Percentiles rank a stretch among this genome's conserved stretches.
phyloP scores from a whole-genome alignment of 768 basidiomycete genomes.

The Paxillus involutus region DNA sequence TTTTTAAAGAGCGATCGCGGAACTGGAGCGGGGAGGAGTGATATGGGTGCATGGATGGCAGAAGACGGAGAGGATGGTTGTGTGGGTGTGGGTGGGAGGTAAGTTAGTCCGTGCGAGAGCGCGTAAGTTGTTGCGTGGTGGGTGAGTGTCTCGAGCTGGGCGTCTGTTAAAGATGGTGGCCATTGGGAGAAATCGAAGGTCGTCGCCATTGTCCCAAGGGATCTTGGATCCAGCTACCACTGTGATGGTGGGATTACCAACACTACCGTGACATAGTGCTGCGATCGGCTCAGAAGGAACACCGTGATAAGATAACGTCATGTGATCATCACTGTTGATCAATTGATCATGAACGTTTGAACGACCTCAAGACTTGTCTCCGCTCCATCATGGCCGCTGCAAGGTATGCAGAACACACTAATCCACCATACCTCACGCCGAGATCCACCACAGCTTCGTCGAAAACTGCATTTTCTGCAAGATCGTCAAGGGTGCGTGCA shows the following conservation, averaged over 20 bases:
- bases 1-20: conserved; percentile 69
- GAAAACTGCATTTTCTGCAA: conserved; percentile 89
- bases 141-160: conserved; percentile 59
- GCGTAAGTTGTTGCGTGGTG: conserved; percentile 78
- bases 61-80: conserved; percentile 57
- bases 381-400: conserved; percentile 14
- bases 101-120: conserved; percentile 81
- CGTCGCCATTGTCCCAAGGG: conserved; percentile 13
- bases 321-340: not conserved
- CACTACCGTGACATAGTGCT: too few relatives aligned
- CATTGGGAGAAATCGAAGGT: conserved; percentile 57
- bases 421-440: not conserved
- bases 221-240: not conserved
- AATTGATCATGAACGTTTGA: not conserved
- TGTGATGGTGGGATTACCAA: too few relatives aligned
- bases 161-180: conserved; percentile 69
- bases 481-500: conserved; percentile 76
- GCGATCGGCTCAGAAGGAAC: too few relatives aligned
- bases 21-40: conserved; percentile 86
- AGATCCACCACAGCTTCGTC: conserved; percentile 42
- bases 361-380: not conserved
- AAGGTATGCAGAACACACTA: conserved; percentile 13
- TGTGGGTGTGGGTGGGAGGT: conserved; percentile 56
- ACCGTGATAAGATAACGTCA: conserved; percentile 3
- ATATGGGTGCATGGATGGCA: conserved; percentile 89